Base-by-base conservation (phyloP, 2,329 filamentous ascomycete species). In the Uncinocarpus reesii region DNA sequence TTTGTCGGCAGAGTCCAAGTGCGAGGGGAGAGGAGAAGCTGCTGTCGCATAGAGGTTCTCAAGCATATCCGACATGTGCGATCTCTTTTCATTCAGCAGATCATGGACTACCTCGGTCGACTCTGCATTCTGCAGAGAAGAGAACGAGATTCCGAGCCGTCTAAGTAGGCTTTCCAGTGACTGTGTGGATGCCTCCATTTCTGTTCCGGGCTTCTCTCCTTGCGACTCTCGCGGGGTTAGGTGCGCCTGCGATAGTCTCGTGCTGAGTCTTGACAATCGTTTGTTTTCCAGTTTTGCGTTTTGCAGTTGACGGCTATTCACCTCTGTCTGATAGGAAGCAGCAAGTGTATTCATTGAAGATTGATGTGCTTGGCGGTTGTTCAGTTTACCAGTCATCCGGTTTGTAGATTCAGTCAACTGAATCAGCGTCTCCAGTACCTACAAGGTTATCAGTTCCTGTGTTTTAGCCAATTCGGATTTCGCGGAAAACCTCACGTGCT, bases 351-450 rank as follows among this genome's bases (percentile, higher is more conserved):
- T 61, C 5, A 69, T 45, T 7, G 62, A 54, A 42, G 61, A 62
- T 34, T 62, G 64, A 29, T 60, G 62, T 31, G 63, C 67, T 42
- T 66, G 63, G 16, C 61, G 58, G 29, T 59, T 55, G 37, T 55
- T 57, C 13, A 69, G 50, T 20, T 55, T 53, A 31, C 60, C 56
- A 1, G 53, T 60, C 18, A 64, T 52, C 26, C 52, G 44, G 50
- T 63, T 55, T 13, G 57, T 62, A 16, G 60, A 62, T 4, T 56
- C 51, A 21, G 62, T 63, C 61, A 69, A 62, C 11, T 62, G 57
- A 7, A 58, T 54, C 24, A 68, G 50, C 7, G 57, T 41, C 18
- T 49, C 41, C 21, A 41, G 40, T 15, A 51, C 28, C 36, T 44
- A 37, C 13, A 29, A 26, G 15, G 11, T 15, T 28, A 21, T 23